phyloP scores from a whole-genome alignment of 345 rosid genomes.

The Arabidopsis suecica region DNA sequence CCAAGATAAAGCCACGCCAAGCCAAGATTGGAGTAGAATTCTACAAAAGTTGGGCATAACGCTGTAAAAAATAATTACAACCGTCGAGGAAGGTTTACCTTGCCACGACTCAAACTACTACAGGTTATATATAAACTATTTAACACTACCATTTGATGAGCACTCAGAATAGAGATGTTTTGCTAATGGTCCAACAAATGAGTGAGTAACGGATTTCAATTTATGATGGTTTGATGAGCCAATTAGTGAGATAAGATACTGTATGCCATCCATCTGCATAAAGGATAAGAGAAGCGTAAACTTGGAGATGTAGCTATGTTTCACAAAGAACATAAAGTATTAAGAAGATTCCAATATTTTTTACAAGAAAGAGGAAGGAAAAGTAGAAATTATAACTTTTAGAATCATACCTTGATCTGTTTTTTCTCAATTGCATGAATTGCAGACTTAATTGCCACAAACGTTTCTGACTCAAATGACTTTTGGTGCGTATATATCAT shows the following conservation, averaged over 20 bases:
- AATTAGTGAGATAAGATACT: slow-evolving; percentile 57
- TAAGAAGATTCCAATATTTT: slow-evolving; percentile 25
- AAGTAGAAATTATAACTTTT: slow-evolving; percentile 7
- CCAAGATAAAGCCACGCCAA: slow-evolving; percentile 80
- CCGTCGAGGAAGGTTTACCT: slow-evolving; percentile 8
- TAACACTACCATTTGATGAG: slow-evolving; percentile 54
- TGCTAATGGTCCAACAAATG: slow-evolving; percentile 64
- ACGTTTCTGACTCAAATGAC: slow-evolving; percentile 64
- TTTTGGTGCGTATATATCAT: slow-evolving; percentile 70
- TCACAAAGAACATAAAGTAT: not conserved
- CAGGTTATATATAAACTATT: slow-evolving; percentile 28
- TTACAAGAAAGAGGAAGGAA: slow-evolving; percentile 25
- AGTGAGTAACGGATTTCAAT: slow-evolving; percentile 53
- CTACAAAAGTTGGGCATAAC: slow-evolving; percentile 45
- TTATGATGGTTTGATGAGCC: slow-evolving; percentile 65
- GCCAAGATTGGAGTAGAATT: slow-evolving; percentile 59
- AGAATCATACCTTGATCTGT: slow-evolving; percentile 51
- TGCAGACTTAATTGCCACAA: slow-evolving; percentile 59
- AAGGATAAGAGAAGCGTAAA: slow-evolving; percentile 41
- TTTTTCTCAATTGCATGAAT: slow-evolving; percentile 52
- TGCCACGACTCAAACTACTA: slow-evolving; percentile 12
- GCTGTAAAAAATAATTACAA: slow-evolving; percentile 8
- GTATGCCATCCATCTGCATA: slow-evolving; percentile 55
- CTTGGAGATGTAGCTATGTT: slow-evolving; percentile 27
- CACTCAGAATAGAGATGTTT: slow-evolving; percentile 56